Conservation (phyloP, 169 alveolate genomes). For the Plasmodium vivax region DNA sequence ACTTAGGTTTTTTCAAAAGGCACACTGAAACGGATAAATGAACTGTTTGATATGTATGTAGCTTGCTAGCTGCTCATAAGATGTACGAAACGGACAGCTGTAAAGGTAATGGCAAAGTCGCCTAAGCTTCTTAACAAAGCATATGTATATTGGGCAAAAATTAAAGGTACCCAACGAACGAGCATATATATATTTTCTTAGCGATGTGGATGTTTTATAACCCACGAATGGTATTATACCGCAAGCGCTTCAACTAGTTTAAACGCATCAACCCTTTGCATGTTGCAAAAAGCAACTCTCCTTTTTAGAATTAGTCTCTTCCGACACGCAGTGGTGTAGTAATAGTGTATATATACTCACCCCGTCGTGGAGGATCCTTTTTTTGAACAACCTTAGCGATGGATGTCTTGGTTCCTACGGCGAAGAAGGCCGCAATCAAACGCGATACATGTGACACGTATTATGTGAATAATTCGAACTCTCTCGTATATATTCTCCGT, state of each 20-base stretch:
- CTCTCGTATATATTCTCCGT: neutral
- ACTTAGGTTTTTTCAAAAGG: too few relatives aligned
- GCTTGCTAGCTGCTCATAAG: neutral
- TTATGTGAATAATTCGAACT: neutral
- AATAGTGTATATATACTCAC: too few relatives aligned
- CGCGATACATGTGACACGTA: constrained; percentile 1
- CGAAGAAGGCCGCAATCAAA: constrained; percentile 16
- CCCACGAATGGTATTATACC: neutral
- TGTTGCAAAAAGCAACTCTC: neutral
- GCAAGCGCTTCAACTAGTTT: neutral
- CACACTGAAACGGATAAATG: neutral
- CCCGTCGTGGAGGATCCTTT: neutral
- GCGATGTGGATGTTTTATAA: neutral
- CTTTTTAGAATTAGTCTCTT: neutral
- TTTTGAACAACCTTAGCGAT: constrained; percentile 8
- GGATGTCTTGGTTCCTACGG: constrained; percentile 41
- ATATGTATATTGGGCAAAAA: too few relatives aligned
- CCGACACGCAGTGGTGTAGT: neutral
- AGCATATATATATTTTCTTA: too few relatives aligned
- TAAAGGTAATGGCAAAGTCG: neutral
- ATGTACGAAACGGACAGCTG: too few relatives aligned
- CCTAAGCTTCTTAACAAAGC: neutral
- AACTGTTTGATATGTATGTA: too few relatives aligned
- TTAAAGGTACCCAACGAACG: neutral
- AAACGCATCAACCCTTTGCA: neutral